Evolutionary conservation across 257 asterid genomes (phyloP).

Genomic region (Fraxinus anomala): DNA sequence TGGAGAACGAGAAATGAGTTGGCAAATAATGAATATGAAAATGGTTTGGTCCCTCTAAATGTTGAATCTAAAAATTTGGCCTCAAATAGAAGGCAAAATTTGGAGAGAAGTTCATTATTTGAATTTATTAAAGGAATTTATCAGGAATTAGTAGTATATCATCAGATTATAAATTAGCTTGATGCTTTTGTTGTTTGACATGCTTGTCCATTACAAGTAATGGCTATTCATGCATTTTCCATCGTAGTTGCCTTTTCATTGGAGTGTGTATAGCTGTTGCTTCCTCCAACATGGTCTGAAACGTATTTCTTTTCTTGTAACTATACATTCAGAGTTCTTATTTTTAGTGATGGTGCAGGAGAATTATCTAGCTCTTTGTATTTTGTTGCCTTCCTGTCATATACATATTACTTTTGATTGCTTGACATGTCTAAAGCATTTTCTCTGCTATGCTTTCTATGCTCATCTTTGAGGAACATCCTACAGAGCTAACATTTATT

Average conservation of each 20-base stretch:
- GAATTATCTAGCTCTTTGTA: neutral
- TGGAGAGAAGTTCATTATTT: neutral
- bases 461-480: neutral
- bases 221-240: slow-evolving; percentile 17
- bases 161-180: slow-evolving; percentile 10
- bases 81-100: neutral
- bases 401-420: neutral
- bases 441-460: neutral
- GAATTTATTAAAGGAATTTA: neutral
- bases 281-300: neutral
- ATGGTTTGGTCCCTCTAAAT: neutral
- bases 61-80: neutral
- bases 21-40: neutral
- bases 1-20: neutral
- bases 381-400: neutral
- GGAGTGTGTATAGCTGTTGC: neutral
- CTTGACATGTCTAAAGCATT: neutral
- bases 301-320: neutral
- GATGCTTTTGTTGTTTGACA: slow-evolving; percentile 13
- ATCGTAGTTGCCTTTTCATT: neutral
- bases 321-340: neutral
- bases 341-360: neutral
- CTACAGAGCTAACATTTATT: neutral
- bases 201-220: neutral
- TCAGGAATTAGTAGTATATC: neutral